Evolutionary conservation across 306 rosid species (phyloP).

Genomic region (Sicyos edulis): DNA sequence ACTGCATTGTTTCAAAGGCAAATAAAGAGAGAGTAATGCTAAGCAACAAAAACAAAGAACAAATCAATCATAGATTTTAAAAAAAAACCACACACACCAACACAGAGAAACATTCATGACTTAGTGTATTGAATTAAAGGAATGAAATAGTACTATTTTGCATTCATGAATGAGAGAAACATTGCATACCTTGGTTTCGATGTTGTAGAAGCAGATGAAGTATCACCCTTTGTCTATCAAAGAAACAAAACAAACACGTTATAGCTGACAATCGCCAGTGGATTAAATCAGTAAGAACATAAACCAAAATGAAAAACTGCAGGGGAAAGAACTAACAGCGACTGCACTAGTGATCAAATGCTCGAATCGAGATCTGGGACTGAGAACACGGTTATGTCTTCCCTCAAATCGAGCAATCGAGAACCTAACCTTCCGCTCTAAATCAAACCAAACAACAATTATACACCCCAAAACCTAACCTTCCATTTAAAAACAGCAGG

Average conservation of each 20-base stretch:
- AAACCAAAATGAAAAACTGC: neutral
- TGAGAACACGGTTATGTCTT: constrained; percentile 25
- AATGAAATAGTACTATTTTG: too few species aligned
- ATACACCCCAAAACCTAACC: too few species aligned
- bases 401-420: constrained; percentile 65
- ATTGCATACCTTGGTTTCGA: constrained; percentile 61
- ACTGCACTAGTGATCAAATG: constrained; percentile 64
- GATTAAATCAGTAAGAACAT: neutral
- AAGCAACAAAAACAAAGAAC: neutral
- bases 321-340: constrained; percentile 48
- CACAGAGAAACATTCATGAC: too few species aligned
- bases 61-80: neutral
- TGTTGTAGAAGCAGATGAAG: constrained; percentile 43
- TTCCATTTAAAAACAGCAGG: too few species aligned
- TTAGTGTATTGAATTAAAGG: too few species aligned
- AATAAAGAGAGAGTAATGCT: too few species aligned
- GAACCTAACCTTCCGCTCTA: too few species aligned
- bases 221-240: constrained; percentile 50
- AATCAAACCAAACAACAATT: too few species aligned
- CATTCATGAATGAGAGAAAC: neutral
- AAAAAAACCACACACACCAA: too few species aligned
- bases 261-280: neutral
- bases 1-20: neutral
- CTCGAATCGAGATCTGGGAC: constrained; percentile 33
- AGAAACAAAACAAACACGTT: constrained; percentile 3